Base-by-base conservation (phyloP, 2,329 filamentous ascomycete species). In the Alternaria gansuensis region DNA sequence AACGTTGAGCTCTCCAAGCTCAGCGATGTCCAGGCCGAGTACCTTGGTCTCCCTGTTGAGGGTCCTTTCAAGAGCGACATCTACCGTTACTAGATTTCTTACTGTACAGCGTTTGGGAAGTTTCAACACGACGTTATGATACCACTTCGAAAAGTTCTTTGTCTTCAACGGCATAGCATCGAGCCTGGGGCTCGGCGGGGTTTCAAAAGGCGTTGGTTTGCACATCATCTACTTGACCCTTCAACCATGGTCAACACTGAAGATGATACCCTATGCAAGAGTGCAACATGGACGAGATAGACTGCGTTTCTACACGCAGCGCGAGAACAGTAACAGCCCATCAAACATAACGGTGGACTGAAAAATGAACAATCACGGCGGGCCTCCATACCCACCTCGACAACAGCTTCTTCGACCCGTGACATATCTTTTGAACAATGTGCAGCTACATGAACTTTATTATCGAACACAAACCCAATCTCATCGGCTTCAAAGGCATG, bases 1-100 rank as follows among this genome's bases (percentile, higher is more conserved):
- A 96, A 97, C 83, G 95, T 87, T 77, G 93, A 98, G 87, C 88
- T 99, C 77, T 91, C 90, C 80, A 89, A 88, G 81, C 89, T 99
- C 79, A 92, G 88, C 78, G 76, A 85, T 61, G 90, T 90, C 73
- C 95, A 99, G 87, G 90, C 92, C 71, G 95, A 98, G 78, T 99
- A 99, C 86, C 90, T 98, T 78, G 88, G 92, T 74, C 86, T 99
- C 71, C 86, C 88, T 61, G 78, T 87, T 66, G 90, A 93, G 84
- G 95, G 95, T 79, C 95, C 95, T 74, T 99, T 87, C 91, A 99
- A 99, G 92, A 85, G 85, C 82, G 94, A 98, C 72, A 91, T 93
- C 87, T 93, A 91, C 79, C 76, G 76, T 60, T 78, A 78, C 74
- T 78, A 78, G 73, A 74, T 71, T 72, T 73, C 54, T 72, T 75